These are phyloP conservation scores for Cinnamomum chago DNA, from an alignment of 164 flowering plant genomes.

Conservation along the genomic window DNA sequence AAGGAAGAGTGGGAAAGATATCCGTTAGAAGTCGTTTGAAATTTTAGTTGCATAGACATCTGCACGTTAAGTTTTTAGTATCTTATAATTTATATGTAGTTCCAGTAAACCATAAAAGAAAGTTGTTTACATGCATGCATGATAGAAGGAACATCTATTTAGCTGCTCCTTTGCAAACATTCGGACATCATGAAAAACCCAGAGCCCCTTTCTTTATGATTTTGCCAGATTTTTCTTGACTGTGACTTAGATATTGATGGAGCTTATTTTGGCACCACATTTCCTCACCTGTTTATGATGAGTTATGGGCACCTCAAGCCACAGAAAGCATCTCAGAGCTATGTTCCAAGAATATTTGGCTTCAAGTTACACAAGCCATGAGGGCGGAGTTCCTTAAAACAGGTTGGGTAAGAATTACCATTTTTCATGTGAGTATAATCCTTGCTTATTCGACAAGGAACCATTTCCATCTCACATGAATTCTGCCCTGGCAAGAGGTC, in stretches of 20 bases:
- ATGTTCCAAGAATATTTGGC: conserved; percentile 72
- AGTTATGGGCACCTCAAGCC: conserved; percentile 76
- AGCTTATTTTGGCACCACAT: conserved; percentile 83
- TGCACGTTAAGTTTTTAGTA: too few species aligned
- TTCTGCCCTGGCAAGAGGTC: conserved; percentile 9
- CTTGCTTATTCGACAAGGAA: conserved; percentile 13
- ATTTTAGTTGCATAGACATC: too few species aligned
- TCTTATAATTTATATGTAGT: too few species aligned
- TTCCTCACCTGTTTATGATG: conserved; percentile 81
- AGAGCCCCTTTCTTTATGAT: not conserved
- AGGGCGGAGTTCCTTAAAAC: conserved; percentile 11
- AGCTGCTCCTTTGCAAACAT: too few species aligned
- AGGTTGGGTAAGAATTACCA: conserved; percentile 7
- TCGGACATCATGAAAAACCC: not conserved
- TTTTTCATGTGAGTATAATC: not conserved
- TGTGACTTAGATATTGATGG: conserved; percentile 65
- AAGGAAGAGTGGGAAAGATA: too few species aligned
- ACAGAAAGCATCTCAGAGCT: conserved; percentile 58
- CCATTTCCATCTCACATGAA: conserved; percentile 5
- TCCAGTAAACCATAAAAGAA: too few species aligned
- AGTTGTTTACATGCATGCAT: too few species aligned
- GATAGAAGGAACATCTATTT: not conserved
- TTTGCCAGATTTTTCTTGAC: conserved; percentile 1
- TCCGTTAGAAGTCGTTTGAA: too few species aligned
- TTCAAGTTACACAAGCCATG: conserved; percentile 75